phyloP scores from a whole-genome alignment of 805 yeast genomes.

The Saccharomycopsis lassenensis region DNA sequence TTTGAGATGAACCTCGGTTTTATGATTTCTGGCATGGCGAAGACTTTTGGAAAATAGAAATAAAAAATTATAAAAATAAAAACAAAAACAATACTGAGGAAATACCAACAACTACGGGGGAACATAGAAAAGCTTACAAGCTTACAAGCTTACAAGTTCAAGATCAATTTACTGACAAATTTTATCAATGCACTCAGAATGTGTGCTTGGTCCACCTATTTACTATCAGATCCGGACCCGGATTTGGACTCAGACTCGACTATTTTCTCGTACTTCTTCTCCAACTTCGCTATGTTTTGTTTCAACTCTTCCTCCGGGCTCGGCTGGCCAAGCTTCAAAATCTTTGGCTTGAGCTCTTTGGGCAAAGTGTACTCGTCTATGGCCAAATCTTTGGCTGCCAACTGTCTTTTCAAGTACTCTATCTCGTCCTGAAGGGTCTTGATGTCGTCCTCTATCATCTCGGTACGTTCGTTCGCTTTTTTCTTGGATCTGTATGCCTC shows the following conservation, averaged over 20 bases:
- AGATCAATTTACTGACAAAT: too few species aligned
- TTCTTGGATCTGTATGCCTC: conserved; percentile 60
- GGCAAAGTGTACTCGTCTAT: conserved; percentile 43
- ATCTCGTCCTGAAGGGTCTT: conserved; percentile 60
- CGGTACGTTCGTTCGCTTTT: conserved; percentile 52
- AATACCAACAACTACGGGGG: too few species aligned
- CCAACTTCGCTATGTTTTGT: not conserved
- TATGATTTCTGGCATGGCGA: conserved; percentile 2
- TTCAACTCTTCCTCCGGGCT: not conserved
- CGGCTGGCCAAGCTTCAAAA: conserved; percentile 31
- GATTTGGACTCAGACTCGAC: too few species aligned
- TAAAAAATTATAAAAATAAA: not conserved
- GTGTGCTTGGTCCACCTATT: too few species aligned
- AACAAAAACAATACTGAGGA: not conserved
- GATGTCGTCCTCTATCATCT: conserved; percentile 63
- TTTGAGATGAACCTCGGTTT: conserved; percentile 16
- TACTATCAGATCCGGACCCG: too few species aligned
- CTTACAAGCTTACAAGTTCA: too few species aligned
- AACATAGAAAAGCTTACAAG: too few species aligned
- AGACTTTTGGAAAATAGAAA: not conserved
- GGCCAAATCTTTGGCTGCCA: conserved; percentile 29
- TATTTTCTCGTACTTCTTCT: too few species aligned
- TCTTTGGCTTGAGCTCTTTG: conserved; percentile 33
- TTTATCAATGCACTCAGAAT: too few species aligned
- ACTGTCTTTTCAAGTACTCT: conserved; percentile 39